These are phyloP conservation scores for Exophiala calicioides DNA, from an alignment of 2,329 filamentous ascomycete genomes.

Conservation along the genomic window DNA sequence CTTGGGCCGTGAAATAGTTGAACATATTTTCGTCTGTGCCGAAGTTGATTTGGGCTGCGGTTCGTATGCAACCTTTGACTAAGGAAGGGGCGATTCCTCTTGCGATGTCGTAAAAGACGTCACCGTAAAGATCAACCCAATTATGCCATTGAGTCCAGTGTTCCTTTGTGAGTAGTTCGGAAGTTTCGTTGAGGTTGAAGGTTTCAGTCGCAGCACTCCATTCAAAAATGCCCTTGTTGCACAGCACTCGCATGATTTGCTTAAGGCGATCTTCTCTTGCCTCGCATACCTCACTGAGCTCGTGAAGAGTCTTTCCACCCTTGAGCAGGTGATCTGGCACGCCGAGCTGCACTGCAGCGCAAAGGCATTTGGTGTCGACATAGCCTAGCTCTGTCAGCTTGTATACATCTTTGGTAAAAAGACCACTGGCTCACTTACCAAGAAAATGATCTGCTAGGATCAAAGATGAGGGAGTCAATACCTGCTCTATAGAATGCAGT, in stretches of 20 bases:
- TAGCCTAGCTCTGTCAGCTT: too few relatives aligned
- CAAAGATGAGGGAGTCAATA: constrained; percentile 31
- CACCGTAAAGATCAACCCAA: constrained; percentile 49
- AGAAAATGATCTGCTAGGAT: constrained; percentile 35
- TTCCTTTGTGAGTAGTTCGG: constrained; percentile 36
- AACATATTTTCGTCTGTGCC: constrained; percentile 47
- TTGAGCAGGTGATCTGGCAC: constrained; percentile 36
- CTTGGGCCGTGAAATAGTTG: constrained; percentile 39
- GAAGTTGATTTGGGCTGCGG: constrained; percentile 43
- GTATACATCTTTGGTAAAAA: neutral
- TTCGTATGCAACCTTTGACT: constrained; percentile 28
- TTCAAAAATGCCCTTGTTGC: constrained; percentile 41
- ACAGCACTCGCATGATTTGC: constrained; percentile 37
- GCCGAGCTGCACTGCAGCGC: constrained; percentile 34
- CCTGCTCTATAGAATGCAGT: constrained; percentile 18
- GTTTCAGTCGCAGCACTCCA: constrained; percentile 33
- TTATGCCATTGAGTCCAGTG: constrained; percentile 51
- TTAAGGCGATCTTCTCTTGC: constrained; percentile 34
- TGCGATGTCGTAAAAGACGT: constrained; percentile 48
- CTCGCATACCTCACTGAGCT: constrained; percentile 25
- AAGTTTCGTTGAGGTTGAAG: constrained; percentile 41
- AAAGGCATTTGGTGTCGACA: constrained; percentile 35
- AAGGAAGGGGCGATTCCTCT: constrained; percentile 41
- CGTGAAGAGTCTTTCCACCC: constrained; percentile 26
- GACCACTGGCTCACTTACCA: constrained; percentile 22